phyloP scores from a whole-genome alignment of 2,329 filamentous ascomycete genomes.

The Alternaria gansuensis region DNA sequence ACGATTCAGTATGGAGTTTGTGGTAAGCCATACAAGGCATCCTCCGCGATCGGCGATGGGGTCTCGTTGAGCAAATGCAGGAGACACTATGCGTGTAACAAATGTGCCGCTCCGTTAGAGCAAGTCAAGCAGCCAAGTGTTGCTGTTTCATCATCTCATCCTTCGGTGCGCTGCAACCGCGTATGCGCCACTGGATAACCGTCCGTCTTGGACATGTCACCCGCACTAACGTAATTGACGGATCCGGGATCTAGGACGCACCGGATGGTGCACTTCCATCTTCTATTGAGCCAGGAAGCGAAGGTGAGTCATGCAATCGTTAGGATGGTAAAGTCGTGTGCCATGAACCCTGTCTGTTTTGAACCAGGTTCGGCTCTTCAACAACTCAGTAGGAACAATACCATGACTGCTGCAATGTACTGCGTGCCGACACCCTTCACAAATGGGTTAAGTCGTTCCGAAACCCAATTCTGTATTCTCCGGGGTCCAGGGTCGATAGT shows the following conservation, averaged over 20 bases:
- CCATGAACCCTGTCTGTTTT: background rate
- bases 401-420: background rate
- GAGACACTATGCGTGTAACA: slow-evolving; percentile 5
- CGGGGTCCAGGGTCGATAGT: slow-evolving; percentile 3
- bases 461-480: background rate
- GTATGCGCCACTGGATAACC: slow-evolving; percentile 6
- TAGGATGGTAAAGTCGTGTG: background rate
- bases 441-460: background rate
- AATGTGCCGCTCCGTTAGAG: slow-evolving; percentile 6
- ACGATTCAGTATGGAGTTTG: slow-evolving; percentile 2
- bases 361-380: background rate
- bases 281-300: background rate
- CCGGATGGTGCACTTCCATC: background rate
- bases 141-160: slow-evolving; percentile 10
- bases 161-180: slow-evolving; percentile 18
- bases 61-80: slow-evolving; percentile 8
- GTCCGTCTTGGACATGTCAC: slow-evolving; percentile 4
- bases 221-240: slow-evolving; percentile 10
- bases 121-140: slow-evolving; percentile 1
- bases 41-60: slow-evolving; percentile 1
- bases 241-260: slow-evolving; percentile 9
- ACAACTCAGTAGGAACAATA: background rate
- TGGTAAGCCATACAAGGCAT: slow-evolving; percentile 1
- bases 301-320: background rate
- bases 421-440: background rate